These are phyloP conservation scores for Pistacia atlantica DNA, from an alignment of 345 rosid genomes.

Conservation along the genomic window DNA sequence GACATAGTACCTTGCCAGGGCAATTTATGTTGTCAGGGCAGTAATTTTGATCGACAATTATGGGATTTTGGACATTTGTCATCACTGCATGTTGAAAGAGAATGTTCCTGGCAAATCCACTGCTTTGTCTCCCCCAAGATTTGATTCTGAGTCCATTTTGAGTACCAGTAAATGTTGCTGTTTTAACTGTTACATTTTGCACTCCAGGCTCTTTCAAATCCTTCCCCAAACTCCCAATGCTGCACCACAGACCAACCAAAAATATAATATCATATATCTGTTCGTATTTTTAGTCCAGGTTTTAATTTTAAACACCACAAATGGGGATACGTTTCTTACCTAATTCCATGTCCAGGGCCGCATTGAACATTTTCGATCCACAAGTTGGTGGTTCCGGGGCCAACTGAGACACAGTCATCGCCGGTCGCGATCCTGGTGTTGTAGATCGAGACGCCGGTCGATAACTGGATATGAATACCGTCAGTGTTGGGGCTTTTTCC, in stretches of 20 bases:
- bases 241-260: conserved; percentile 5
- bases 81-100: conserved; percentile 35
- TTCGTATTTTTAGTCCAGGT: too few relatives aligned
- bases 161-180: conserved; percentile 32
- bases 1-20: conserved; percentile 18
- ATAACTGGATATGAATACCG: conserved; percentile 61
- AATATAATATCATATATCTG: too few relatives aligned
- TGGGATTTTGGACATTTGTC: conserved; percentile 45
- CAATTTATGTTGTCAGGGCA: conserved; percentile 27
- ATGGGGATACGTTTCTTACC: conserved; percentile 16
- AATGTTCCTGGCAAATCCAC: conserved; percentile 35
- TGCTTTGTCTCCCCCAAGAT: conserved; percentile 41
- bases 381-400: conserved; percentile 52
- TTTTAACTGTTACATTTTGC: conserved; percentile 43
- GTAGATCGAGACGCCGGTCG: conserved; percentile 52
- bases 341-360: conserved; percentile 74
- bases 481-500: conserved; percentile 76
- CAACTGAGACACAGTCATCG: conserved; percentile 79
- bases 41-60: conserved; percentile 44
- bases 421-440: conserved; percentile 66
- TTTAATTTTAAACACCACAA: too few relatives aligned
- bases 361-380: conserved; percentile 55
- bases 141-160: conserved; percentile 49
- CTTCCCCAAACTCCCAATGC: conserved; percentile 52
- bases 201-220: conserved; percentile 36